These are phyloP conservation scores for Ceratocystis albifundus DNA, from an alignment of 2,329 filamentous ascomycete species.

Conservation along the genomic window DNA sequence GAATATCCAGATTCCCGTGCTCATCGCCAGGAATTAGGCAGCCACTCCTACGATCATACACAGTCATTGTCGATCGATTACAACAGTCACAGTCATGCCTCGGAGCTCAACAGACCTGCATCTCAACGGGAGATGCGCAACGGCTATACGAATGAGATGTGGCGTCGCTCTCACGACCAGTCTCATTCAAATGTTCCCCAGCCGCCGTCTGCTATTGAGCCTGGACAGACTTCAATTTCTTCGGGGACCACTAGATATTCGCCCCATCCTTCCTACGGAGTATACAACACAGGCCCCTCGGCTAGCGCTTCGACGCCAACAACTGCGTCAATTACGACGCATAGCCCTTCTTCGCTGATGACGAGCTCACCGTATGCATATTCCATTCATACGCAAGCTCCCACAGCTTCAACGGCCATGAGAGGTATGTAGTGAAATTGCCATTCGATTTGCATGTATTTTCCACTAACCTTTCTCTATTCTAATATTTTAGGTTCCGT, in stretches of 20 bases:
- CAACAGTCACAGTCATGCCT: slow-evolving; percentile 75
- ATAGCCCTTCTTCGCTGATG: slow-evolving; percentile 57
- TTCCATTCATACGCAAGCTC: slow-evolving; percentile 58
- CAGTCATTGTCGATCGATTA: slow-evolving; percentile 71
- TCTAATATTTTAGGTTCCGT: slow-evolving; percentile 42
- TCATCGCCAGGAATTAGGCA: slow-evolving; percentile 71
- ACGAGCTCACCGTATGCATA: slow-evolving; percentile 56
- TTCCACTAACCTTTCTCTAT: slow-evolving; percentile 42
- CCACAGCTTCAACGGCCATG: slow-evolving; percentile 60
- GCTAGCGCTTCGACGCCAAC: slow-evolving; percentile 38
- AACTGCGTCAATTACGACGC: slow-evolving; percentile 28
- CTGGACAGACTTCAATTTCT: slow-evolving; percentile 22
- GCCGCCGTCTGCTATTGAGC: slow-evolving; percentile 30
- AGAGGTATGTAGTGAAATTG: slow-evolving; percentile 42
- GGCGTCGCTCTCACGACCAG: slow-evolving; percentile 72
- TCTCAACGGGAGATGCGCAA: slow-evolving; percentile 66
- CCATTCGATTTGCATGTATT: background rate
- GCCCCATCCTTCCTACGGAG: slow-evolving; percentile 40
- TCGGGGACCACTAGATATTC: slow-evolving; percentile 39
- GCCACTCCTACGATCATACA: slow-evolving; percentile 75
- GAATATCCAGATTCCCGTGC: slow-evolving; percentile 50
- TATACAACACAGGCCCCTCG: slow-evolving; percentile 32
- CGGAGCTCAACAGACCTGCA: slow-evolving; percentile 79
- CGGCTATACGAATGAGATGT: slow-evolving; percentile 70
- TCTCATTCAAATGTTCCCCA: slow-evolving; percentile 42